Percentiles rank a stretch among this genome's conserved stretches.
Evolutionary conservation across 1,284 basidiomycete species (phyloP).

Genomic region (Cerioporus squamosus): DNA sequence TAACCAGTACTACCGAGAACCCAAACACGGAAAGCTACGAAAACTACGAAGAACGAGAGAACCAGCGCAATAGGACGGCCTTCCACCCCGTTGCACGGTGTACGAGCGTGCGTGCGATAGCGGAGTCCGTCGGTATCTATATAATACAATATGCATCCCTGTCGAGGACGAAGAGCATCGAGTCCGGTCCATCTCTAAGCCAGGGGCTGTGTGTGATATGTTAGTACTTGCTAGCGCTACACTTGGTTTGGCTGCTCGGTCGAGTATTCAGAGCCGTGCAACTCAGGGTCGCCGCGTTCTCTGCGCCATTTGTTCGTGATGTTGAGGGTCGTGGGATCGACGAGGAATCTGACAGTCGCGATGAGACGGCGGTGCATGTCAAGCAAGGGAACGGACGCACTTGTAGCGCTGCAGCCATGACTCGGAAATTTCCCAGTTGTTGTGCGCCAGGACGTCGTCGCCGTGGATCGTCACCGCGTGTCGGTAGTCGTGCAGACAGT

Average conservation of each 20-base stretch:
- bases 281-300: constrained; percentile 24
- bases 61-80: not conserved
- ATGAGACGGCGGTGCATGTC: not conserved
- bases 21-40: constrained; percentile 3
- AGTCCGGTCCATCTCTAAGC: not conserved
- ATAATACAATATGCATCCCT: constrained; percentile 10
- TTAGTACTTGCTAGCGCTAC: constrained; percentile 7
- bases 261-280: constrained; percentile 19
- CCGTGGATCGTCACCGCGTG: constrained; percentile 77
- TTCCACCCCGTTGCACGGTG: not conserved
- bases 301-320: constrained; percentile 71
- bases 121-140: constrained; percentile 10
- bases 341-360: constrained; percentile 59
- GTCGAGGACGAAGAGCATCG: no score
- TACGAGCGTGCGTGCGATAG: not conserved
- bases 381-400: constrained; percentile 46
- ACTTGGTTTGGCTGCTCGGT: constrained; percentile 18
- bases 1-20: not conserved
- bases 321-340: constrained; percentile 65
- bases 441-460: constrained; percentile 86
- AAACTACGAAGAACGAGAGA: not conserved
- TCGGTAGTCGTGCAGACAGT: constrained; percentile 75
- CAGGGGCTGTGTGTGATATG: not conserved
- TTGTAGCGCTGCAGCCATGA: constrained; percentile 81
- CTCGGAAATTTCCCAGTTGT: constrained; percentile 88